Evolutionary conservation across 441 rosid genomes (phyloP).

Genomic region (Erodium trifolium): DNA sequence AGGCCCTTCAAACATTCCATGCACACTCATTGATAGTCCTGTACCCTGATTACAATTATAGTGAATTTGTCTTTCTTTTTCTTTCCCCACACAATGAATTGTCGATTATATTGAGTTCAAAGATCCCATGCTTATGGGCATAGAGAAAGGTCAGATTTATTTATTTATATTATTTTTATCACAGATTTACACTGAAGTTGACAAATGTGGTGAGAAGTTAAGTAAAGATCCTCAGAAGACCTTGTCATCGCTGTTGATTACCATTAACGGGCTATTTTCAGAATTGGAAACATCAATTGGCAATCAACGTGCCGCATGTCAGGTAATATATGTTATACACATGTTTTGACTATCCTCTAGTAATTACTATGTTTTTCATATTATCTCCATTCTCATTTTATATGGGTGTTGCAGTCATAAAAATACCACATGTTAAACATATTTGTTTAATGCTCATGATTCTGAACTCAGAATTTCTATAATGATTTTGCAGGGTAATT

Average conservation of each 20-base stretch:
- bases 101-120: too few species aligned
- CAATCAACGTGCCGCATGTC: conserved; percentile 48
- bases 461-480: conserved; percentile 9
- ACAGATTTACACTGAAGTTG: conserved; percentile 71
- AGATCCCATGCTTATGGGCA: not conserved
- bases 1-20: too few species aligned
- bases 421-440: not conserved
- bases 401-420: not conserved
- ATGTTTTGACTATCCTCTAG: not conserved
- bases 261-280: conserved; percentile 44
- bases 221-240: conserved; percentile 58
- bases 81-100: not conserved
- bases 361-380: conserved; percentile 1
- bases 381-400: not conserved
- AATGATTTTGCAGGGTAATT: conserved; percentile 43
- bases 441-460: not conserved
- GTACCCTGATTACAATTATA: too few species aligned
- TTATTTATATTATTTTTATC: not conserved
- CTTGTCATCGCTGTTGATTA: conserved; percentile 42
- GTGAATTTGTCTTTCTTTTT: not conserved
- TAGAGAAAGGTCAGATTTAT: not conserved
- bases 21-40: too few species aligned
- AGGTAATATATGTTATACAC: conserved; percentile 33
- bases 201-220: conserved; percentile 54
- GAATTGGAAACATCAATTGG: conserved; percentile 60